Evolutionary conservation across 176 grass and related monocot species (phyloP).

Genomic region (Carex myosuroides): DNA sequence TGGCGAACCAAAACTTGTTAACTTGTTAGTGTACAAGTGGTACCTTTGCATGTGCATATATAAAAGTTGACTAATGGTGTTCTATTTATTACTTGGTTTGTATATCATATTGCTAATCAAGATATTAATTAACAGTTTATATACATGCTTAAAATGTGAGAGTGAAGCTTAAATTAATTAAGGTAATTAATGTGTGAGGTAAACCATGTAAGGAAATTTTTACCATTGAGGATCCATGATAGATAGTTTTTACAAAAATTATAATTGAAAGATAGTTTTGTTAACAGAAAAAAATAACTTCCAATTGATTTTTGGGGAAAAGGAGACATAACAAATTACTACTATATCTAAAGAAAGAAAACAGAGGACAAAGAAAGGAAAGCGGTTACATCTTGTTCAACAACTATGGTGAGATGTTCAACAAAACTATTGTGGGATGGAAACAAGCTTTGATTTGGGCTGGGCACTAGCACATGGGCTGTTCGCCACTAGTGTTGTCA

Average conservation of each 20-base stretch:
- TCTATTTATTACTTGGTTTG: neutral
- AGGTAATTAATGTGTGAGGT: neutral
- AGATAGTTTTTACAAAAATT: neutral
- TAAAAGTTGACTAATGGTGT: neutral
- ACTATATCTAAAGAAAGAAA: neutral
- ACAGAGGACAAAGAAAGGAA: constrained; percentile 5
- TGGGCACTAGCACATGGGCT: neutral
- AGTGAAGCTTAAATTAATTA: neutral
- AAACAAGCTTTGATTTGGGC: neutral
- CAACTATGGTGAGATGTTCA: neutral
- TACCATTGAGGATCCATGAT: neutral
- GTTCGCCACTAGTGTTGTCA: neutral
- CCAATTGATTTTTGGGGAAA: neutral
- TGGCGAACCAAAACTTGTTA: constrained; percentile 19
- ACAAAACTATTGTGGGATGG: neutral
- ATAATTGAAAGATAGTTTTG: neutral
- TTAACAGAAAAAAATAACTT: neutral
- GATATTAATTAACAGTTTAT: neutral
- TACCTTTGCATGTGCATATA: neutral
- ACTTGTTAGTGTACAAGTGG: neutral
- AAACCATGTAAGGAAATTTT: neutral
- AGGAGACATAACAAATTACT: neutral
- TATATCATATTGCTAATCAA: neutral
- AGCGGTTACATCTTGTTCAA: constrained; percentile 6
- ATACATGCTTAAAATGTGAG: neutral